Conservation (phyloP, 306 rosid genomes). For the Prinsepia uniflora region DNA sequence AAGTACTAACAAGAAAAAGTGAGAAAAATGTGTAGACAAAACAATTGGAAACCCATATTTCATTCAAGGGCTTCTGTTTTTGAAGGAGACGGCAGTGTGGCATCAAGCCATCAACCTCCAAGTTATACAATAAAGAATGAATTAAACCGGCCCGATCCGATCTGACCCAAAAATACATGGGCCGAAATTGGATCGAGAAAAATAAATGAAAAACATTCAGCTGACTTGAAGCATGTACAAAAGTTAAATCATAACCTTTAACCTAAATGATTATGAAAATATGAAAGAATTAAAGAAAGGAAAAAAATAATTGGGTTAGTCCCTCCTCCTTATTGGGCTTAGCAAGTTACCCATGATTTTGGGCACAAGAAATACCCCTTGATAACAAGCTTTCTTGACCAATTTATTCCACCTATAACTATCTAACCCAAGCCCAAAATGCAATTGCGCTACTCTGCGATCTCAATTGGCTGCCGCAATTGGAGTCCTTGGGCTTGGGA, state of each 20-base stretch:
- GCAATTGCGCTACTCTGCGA: background rate
- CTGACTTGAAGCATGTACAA: background rate
- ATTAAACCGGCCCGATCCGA: background rate
- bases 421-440: background rate
- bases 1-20: background rate
- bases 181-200: conserved; percentile 8
- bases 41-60: background rate
- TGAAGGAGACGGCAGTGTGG: no score
- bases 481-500: conserved; percentile 71
- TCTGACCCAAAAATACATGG: conserved; percentile 17
- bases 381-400: background rate
- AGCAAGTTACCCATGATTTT: conserved; percentile 1
- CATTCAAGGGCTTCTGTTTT: background rate
- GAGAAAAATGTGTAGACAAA: no score
- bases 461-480: conserved; percentile 33
- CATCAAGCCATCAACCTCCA: background rate
- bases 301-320: conserved; percentile 12
- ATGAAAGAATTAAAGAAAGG: conserved; percentile 2
- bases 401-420: background rate
- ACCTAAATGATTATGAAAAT: background rate
- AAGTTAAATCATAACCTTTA: conserved; percentile 22
- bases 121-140: conserved; percentile 14
- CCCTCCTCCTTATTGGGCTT: conserved; percentile 5
- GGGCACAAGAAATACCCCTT: background rate
- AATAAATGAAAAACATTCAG: background rate